phyloP scores from a whole-genome alignment of 345 rosid genomes.

The Eucalyptus erythrocorys region DNA sequence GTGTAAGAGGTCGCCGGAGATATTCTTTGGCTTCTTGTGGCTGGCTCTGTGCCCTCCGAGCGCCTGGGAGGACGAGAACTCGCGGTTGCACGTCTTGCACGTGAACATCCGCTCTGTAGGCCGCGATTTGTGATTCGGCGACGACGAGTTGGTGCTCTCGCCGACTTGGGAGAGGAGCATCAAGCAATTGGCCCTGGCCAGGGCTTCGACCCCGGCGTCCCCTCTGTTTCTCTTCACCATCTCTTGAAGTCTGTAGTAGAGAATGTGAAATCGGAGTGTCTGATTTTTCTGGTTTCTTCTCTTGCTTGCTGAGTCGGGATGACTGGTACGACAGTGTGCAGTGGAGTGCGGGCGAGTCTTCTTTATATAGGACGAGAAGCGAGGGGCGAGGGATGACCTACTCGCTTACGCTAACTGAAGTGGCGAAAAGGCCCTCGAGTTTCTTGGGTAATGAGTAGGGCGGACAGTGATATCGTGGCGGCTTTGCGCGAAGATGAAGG shows the following conservation, averaged over 20 bases:
- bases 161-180: conserved; percentile 58
- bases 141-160: not conserved
- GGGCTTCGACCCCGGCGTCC: conserved; percentile 1
- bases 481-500: not conserved
- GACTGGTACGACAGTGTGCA: not conserved
- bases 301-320: not conserved
- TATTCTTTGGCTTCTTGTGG: conserved; percentile 47
- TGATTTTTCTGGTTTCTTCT: not conserved
- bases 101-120: conserved; percentile 25
- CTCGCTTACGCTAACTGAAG: not conserved
- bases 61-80: conserved; percentile 78
- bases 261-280: not conserved
- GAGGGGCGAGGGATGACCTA: too few species aligned
- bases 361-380: not conserved
- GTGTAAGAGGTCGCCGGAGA: not conserved
- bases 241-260: not conserved
- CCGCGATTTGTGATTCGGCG: not conserved
- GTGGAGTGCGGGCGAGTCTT: not conserved
- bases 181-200: conserved; percentile 48
- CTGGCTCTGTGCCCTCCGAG: conserved; percentile 91
- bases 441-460: not conserved
- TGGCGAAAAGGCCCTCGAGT: not conserved
- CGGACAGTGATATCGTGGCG: not conserved
- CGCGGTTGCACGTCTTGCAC: conserved; percentile 85
- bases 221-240: conserved; percentile 41